Conservation (phyloP, 2,329 filamentous ascomycete genomes). For the Paecilomyces fulvus region DNA sequence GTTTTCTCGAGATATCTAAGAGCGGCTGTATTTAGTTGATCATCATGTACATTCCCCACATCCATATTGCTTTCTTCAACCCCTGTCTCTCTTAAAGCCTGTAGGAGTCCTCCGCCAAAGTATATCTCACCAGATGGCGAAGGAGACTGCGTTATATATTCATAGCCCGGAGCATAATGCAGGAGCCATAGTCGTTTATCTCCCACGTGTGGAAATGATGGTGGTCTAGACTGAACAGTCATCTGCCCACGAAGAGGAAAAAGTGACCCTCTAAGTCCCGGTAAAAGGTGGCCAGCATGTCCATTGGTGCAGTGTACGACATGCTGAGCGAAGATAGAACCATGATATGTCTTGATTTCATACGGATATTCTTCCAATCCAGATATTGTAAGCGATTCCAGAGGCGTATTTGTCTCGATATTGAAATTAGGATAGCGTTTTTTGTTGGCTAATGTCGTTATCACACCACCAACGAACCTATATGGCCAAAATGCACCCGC, state of each 20-base stretch:
- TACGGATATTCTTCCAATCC: slow-evolving; percentile 13
- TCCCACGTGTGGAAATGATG: slow-evolving; percentile 12
- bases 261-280: slow-evolving; percentile 27
- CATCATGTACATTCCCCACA: slow-evolving; percentile 6
- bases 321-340: slow-evolving; percentile 23
- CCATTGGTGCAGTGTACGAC: slow-evolving; percentile 39
- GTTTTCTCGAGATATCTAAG: slow-evolving; percentile 1
- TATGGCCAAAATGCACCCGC: slow-evolving; percentile 31
- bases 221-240: slow-evolving; percentile 30
- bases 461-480: slow-evolving; percentile 23
- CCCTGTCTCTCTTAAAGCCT: slow-evolving; percentile 3
- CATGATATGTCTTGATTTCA: slow-evolving; percentile 27
- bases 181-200: slow-evolving; percentile 20
- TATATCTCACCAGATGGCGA: slow-evolving; percentile 5
- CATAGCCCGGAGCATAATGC: slow-evolving; percentile 17
- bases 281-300: slow-evolving; percentile 34
- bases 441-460: slow-evolving; percentile 12
- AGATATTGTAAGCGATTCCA: slow-evolving; percentile 9
- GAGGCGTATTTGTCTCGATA: slow-evolving; percentile 25
- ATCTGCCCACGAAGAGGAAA: slow-evolving; percentile 36
- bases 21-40: slow-evolving; percentile 2
- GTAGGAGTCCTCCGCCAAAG: slow-evolving; percentile 5
- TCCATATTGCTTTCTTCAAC: slow-evolving; percentile 4
- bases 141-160: slow-evolving; percentile 10
- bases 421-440: slow-evolving; percentile 16